Base-by-base conservation (phyloP, 1,139 yeast species). In the Kluyveromyces sp. region DNA sequence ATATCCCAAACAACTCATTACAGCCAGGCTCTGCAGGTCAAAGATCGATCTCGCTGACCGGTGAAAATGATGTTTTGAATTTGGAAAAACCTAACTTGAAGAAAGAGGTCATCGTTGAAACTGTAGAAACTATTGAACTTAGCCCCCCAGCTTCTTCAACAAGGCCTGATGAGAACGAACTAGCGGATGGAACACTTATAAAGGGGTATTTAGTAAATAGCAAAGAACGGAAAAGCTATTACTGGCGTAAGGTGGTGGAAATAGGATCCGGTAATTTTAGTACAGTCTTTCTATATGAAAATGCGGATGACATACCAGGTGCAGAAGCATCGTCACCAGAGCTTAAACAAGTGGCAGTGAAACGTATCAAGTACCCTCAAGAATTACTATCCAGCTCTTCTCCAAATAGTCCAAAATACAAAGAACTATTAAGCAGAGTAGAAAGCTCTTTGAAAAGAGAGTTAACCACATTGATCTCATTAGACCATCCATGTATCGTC, bases 361-460 rank as follows among this genome's bases (percentile, higher is more conserved):
- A 69, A 47, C 55, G 61, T 15, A 64, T 69, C 15, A 59, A 58
- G 38, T 63, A 60, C 44, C 64, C 66, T 3, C 48, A 48, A 31
- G 60, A 56, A 42, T 40, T 55, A 38, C 38, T 50, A 32, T 46
- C 46, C 15, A 44, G 51, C 7, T 43, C 48, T 27, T 50, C 50
- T 10, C 53, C 52, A 4, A 53, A 54, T 4, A 49, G 60, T 6
- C 60, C 62, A 2, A 42, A 46, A 7, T 54, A 55, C 32, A 54
- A 50, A 36, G 69, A 67, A 2, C 68, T 74, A 2, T 65, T 73
- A n/a, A 68, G 73, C 6, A 67, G 84, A 39, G 67, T 87, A 50
- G 87, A 83, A 57, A 78, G 80, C 48, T 85, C 90, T 21, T 69
- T 90, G 41, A 71, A 74, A 34, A 74, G 97, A 52, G 98, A 92